Evolutionary conservation across 352 stramenopile species (phyloP), one percentile per base, ranked within the genome.

Genomic region (Globisporangium spinosum): DNA sequence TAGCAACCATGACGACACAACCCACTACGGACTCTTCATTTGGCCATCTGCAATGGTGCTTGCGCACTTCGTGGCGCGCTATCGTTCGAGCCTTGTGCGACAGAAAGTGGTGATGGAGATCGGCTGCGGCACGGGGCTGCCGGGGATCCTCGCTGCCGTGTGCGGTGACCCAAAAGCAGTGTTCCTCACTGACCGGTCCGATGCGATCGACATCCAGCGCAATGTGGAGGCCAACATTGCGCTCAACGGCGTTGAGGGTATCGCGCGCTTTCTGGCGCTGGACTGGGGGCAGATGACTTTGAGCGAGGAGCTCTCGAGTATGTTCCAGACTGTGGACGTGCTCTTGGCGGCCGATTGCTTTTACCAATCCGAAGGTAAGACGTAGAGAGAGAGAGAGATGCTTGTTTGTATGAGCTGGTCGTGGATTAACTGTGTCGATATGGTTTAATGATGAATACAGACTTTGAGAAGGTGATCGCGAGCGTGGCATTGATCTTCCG

Each of bases 391-490:
- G 23, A 8, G 27, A 59, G 7, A 22, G 5, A 20, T 0, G 15
- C 15, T 49, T 49, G 43, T 3, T 49, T 20, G 0, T 49, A 49
- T 22, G 0, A 25, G 38, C 20, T 38, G 1, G 8, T 23, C 4
- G 3, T 55, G 1, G 29, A 27, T n/a, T 23, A 56, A 17, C 6
- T 29, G 6, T 4, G 17, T 25, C 20, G 10, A 27, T 15, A 58
- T 35, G n/a, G 2, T 25, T 53, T 3, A 22, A 43, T 54, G 43
- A 5, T 25, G 22, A 45, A 3, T 0, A 3, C 22, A 91, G 83
- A 89, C 70, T 90, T 91, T 64, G 83, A 91, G 32, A 88, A 85
- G 35, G 81, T 89, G 27, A 47, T 91, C 5, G 78, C 79, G n/a
- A 91, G 75, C 0, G 77, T 90, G n/a, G 82, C 81, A 15, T 43